Percentiles rank a stretch among this genome's conserved stretches.
Conservation (phyloP, 352 stramenopile species). For the Elongisporangium anandrum region DNA sequence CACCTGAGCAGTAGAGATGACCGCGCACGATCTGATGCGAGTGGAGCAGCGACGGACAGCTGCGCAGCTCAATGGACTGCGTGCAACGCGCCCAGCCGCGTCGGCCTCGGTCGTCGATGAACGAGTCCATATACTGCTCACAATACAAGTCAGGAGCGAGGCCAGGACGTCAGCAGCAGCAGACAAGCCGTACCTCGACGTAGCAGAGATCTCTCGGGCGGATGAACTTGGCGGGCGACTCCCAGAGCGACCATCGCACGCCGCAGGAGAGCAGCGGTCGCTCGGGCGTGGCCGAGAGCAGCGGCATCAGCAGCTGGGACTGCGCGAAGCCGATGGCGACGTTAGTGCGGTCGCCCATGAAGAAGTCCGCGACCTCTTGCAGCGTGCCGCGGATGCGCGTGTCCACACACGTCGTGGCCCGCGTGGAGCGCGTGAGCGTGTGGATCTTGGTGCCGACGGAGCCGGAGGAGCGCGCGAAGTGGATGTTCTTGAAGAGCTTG, state of each 20-base stretch:
- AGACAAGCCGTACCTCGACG: conserved; percentile 28
- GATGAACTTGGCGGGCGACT: conserved; percentile 54
- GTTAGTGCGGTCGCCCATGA: conserved; percentile 52
- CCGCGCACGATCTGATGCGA: conserved; percentile 53
- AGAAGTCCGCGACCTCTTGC: conserved; percentile 51
- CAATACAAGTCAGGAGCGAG: neutral
- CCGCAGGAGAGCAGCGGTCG: conserved; percentile 50
- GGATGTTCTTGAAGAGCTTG: conserved; percentile 38
- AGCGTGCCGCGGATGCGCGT: conserved; percentile 46
- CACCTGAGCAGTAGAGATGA: conserved; percentile 52
- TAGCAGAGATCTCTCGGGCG: conserved; percentile 57
- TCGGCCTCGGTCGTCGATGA: conserved; percentile 47
- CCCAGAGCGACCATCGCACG: conserved; percentile 62
- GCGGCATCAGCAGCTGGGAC: conserved; percentile 52
- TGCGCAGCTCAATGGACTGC: conserved; percentile 62
- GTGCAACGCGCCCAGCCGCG: conserved; percentile 57
- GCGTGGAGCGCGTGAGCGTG: conserved; percentile 42
- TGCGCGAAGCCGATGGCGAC: conserved; percentile 58
- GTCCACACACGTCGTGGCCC: conserved; percentile 41
- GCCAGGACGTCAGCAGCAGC: neutral
- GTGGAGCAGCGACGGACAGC: conserved; percentile 44
- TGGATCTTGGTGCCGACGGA: conserved; percentile 43
- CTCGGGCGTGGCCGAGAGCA: conserved; percentile 32
- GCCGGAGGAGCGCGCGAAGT: conserved; percentile 27
- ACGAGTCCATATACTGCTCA: conserved; percentile 48